phyloP scores from a whole-genome alignment of 2,329 filamentous ascomycete genomes.

The Aschersonia sp. region DNA sequence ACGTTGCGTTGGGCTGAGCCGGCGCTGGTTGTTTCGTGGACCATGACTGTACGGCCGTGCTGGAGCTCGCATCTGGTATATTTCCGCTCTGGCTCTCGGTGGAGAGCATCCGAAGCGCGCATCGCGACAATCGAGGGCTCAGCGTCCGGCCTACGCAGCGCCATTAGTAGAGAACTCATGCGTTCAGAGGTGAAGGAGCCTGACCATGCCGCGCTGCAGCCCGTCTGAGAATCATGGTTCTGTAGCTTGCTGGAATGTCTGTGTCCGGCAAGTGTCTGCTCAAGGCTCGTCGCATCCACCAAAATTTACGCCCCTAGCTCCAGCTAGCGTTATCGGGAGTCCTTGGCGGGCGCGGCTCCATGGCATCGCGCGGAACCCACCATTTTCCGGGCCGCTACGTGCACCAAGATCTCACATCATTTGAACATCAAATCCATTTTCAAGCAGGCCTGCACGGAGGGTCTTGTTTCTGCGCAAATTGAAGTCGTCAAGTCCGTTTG shows the following conservation, averaged over 20 bases:
- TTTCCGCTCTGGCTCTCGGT: constrained; percentile 12
- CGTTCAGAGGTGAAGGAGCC: constrained; percentile 5
- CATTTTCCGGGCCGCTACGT: constrained; percentile 8
- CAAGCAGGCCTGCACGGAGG: too few relatives aligned
- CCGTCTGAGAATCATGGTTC: constrained; percentile 42
- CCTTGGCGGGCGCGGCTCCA: too few relatives aligned
- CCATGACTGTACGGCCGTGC: constrained; percentile 8
- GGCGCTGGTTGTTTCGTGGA: constrained; percentile 3
- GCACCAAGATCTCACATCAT: neutral
- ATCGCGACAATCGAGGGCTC: constrained; percentile 25
- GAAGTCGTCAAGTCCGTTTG: too few relatives aligned
- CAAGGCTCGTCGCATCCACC: neutral
- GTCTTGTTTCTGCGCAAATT: too few relatives aligned
- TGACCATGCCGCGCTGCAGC: constrained; percentile 38
- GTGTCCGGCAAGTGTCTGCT: neutral
- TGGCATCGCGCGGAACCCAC: neutral
- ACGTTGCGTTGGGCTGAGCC: constrained; percentile 9
- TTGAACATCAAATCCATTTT: neutral
- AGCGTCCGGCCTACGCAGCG: constrained; percentile 24
- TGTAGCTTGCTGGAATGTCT: neutral
- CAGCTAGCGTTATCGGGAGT: too few relatives aligned
- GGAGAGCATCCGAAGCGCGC: constrained; percentile 17
- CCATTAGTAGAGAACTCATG: too few relatives aligned
- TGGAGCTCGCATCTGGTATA: constrained; percentile 1
- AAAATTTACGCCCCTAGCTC: neutral